phyloP scores from a whole-genome alignment of 257 asterid genomes.

The Ophiorrhiza pumila region DNA sequence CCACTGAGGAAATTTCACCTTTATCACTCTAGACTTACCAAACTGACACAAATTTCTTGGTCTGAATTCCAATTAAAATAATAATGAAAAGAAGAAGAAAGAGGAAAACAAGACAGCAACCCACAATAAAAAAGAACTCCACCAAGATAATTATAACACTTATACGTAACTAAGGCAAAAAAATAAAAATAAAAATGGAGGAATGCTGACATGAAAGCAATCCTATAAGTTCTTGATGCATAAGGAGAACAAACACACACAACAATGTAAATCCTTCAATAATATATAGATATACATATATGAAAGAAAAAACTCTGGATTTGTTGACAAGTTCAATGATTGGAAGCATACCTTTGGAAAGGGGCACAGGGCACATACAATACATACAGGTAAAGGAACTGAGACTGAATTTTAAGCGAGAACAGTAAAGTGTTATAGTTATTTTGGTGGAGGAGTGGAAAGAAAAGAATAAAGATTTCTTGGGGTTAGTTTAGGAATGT shows the following conservation, averaged over 20 bases:
- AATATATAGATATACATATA: no score
- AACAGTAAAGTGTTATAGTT: no score
- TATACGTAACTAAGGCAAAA: no score
- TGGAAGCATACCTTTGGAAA: constrained; percentile 1
- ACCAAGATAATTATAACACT: neutral
- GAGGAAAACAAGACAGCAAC: neutral
- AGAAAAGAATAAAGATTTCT: neutral
- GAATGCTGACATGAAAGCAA: no score
- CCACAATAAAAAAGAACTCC: neutral
- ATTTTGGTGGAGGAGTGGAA: neutral
- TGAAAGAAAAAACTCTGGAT: no score
- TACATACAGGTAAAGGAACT: neutral
- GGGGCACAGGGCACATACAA: neutral
- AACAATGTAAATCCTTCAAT: no score
- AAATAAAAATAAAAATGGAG: no score
- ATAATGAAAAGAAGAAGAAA: neutral
- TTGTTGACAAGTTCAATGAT: no score
- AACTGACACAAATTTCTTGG: neutral
- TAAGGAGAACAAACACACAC: no score
- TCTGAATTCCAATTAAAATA: neutral
- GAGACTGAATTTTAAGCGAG: neutral
- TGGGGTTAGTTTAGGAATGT: neutral
- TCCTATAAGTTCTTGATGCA: no score
- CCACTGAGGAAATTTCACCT: neutral
- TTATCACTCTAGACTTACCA: neutral